A percentile compares a stretch with the other conserved stretches of the same genome.
phyloP scores from a whole-genome alignment of 441 rosid genomes.

The Eruca vesicaria region DNA sequence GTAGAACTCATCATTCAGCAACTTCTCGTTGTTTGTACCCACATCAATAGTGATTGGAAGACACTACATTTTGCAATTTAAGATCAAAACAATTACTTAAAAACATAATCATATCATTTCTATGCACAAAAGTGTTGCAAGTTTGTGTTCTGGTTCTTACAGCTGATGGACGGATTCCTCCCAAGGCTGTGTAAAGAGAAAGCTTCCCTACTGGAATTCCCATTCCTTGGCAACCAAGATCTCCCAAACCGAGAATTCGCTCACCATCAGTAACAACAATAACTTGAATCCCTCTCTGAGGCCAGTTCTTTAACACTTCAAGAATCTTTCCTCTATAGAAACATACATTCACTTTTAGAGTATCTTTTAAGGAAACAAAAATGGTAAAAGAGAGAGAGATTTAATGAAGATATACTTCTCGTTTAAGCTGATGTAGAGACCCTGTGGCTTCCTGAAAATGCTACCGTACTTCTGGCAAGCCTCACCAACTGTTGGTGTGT shows the following conservation, averaged over 20 bases:
- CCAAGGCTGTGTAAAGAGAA: constrained; percentile 88
- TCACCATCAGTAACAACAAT: constrained; percentile 96
- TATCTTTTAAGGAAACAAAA: constrained; percentile 13
- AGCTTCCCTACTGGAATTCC: constrained; percentile 98
- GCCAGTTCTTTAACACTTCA: constrained; percentile 92
- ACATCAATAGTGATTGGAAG: constrained; percentile 91
- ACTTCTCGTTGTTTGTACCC: constrained; percentile 85
- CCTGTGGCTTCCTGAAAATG: constrained; percentile 93
- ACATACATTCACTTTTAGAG: constrained; percentile 1
- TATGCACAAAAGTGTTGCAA: background rate
- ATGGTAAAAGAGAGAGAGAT: background rate
- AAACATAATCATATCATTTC: background rate
- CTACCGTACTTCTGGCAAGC: constrained; percentile 99
- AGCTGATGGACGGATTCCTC: constrained; percentile 88
- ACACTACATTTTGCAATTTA: constrained; percentile 50
- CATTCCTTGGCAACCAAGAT: constrained; percentile 99
- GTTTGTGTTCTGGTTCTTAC: constrained; percentile 41
- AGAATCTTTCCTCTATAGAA: constrained; percentile 72
- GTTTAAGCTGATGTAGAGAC: constrained; percentile 89
- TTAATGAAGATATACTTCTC: constrained; percentile 56
- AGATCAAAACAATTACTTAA: background rate
- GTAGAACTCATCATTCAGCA: constrained; percentile 80
- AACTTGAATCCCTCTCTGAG: constrained; percentile 82
- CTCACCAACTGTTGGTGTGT: constrained; percentile 97
- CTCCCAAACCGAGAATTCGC: constrained; percentile 87